Percentiles rank a stretch among this genome's conserved stretches.
phyloP scores from a whole-genome alignment of 139 green algal genomes.

The Picochlorum sp. region DNA sequence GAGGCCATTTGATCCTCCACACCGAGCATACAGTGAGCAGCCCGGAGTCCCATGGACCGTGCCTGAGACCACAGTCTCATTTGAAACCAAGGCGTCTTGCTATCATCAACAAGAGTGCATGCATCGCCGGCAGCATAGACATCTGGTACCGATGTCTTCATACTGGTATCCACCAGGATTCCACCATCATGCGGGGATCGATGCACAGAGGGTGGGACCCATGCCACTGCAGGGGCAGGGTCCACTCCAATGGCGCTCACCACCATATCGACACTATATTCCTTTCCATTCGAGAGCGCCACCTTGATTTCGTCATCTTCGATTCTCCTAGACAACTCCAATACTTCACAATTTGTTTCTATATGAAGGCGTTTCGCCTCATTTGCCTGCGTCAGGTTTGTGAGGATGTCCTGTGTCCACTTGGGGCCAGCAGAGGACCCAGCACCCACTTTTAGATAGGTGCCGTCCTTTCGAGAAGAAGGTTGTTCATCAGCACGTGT shows the following conservation, averaged over 20 bases:
- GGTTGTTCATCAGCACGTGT: background rate
- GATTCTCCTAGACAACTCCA: background rate
- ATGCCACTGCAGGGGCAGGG: slow-evolving; percentile 35
- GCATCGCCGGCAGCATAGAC: slow-evolving; percentile 74
- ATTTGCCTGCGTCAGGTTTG: no score
- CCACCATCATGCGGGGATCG: slow-evolving; percentile 45
- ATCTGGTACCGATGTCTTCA: slow-evolving; percentile 32
- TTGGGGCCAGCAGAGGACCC: slow-evolving; percentile 44
- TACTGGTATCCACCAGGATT: slow-evolving; percentile 44
- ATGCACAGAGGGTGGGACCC: slow-evolving; percentile 43
- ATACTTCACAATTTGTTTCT: slow-evolving; percentile 1
- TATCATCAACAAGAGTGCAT: slow-evolving; percentile 19
- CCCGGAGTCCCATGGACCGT: slow-evolving; percentile 49
- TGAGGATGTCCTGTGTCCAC: background rate
- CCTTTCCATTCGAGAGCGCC: slow-evolving; percentile 30
- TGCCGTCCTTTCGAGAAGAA: background rate
- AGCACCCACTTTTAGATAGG: slow-evolving; percentile 17
- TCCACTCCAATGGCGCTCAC: slow-evolving; percentile 62
- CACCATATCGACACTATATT: slow-evolving; percentile 52
- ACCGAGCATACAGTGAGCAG: slow-evolving; percentile 59
- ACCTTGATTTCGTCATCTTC: slow-evolving; percentile 19
- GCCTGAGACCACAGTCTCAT: slow-evolving; percentile 75
- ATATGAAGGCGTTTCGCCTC: background rate
- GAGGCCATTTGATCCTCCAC: slow-evolving; percentile 25
- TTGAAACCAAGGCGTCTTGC: slow-evolving; percentile 61